Evolutionary conservation across 164 flowering plant species (phyloP), one percentile per base, ranked within the genome.

Genomic region (Saururus chinensis): DNA sequence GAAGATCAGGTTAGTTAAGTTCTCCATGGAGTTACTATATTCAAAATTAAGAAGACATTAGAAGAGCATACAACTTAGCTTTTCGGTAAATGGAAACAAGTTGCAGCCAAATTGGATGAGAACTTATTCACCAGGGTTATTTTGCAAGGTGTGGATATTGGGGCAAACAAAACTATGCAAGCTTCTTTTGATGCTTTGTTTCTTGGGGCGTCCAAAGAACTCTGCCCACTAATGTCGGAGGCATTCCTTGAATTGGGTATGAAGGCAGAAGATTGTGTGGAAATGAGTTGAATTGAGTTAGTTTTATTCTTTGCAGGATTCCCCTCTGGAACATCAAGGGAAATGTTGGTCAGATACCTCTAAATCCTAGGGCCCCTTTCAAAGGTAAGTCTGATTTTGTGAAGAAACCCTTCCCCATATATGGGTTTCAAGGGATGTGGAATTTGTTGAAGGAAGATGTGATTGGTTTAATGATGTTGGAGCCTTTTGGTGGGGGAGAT

Each of bases 381-480:
- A 68, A 68, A 59, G 53, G 55, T 0, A 69, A 54, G 54, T 58
- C 62, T 37, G 66, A 68, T 20, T 53, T 56, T 59, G 60, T 69
- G 4, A 48, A 16, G 40, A 57, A 60, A 19, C 67, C 67, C 30
- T 59, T 67, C n/a, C 49, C 68, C n/a, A 45, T 55, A n/a, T 41
- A 0, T 19, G 70, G 41, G 9, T 40, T 71, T 1, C 53, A 64
- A 60, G 68, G 61, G 12, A 19, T 63, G 2, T 71, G 66, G 64
- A 54, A 45, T 30, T 51, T 52, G 48, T 42, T 66, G 19, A 19
- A 48, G 40, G 63, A 65, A 51, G 66, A 62, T 19, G 51, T 59
- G 26, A 22, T 0, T 1, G 41, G 19, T 7, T 0, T 21, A 20
- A 35, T 63, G 61, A 54, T 54, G 5, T 25, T 53, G 23, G 62